Percentiles rank a stretch among this genome's conserved stretches.
Evolutionary conservation across 495 filamentous ascomycete species (phyloP).

Genomic region (Trichocladium uniseriatum): DNA sequence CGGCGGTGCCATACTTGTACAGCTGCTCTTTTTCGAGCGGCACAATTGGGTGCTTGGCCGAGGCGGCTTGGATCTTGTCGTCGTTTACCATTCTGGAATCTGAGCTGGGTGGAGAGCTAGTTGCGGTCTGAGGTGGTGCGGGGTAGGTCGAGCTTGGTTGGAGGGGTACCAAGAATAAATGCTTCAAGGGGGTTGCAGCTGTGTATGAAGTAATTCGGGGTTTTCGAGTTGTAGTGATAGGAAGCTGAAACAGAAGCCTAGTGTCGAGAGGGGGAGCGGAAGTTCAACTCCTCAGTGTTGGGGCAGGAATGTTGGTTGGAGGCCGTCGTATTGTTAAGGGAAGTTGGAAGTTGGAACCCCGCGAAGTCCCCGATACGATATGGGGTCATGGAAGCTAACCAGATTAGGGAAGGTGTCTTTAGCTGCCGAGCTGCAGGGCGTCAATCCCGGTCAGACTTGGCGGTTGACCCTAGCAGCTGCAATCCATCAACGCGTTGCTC

Average conservation of each 20-base stretch:
- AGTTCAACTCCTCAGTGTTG: too few relatives aligned
- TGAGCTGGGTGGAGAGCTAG: not conserved
- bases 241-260: too few relatives aligned
- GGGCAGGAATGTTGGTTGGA: not conserved
- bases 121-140: not conserved
- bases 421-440: not conserved
- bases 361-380: not conserved
- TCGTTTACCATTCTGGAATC: conserved; percentile 10
- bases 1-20: conserved; percentile 93
- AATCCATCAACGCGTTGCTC: too few relatives aligned
- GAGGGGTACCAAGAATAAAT: not conserved
- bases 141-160: not conserved
- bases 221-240: too few relatives aligned
- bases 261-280: too few relatives aligned
- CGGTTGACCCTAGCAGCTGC: too few relatives aligned
- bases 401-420: not conserved
- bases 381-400: not conserved
- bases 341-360: not conserved
- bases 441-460: too few relatives aligned
- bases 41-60: conserved; percentile 58
- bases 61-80: conserved; percentile 48
- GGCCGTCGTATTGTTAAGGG: not conserved
- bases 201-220: too few relatives aligned
- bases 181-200: not conserved
- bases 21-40: conserved; percentile 49